Evolutionary conservation across 176 grass and related monocot species (phyloP), one percentile per base, ranked within the genome.

Genomic region (Phyllostachys edulis): DNA sequence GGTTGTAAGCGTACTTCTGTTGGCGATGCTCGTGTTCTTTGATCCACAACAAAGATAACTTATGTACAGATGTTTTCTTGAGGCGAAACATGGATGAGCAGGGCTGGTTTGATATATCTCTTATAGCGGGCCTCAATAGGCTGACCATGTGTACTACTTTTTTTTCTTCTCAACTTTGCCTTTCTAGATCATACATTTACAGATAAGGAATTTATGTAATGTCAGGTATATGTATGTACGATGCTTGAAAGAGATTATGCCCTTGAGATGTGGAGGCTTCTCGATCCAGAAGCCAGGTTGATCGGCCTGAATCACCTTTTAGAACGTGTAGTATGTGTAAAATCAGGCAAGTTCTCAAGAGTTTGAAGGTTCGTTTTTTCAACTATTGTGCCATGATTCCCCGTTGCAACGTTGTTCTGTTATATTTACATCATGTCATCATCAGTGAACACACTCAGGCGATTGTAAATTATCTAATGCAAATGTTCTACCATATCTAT

Each of bases 241-340:
- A 99, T 99, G 96, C 90, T 93, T 69, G 93, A 91, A 80, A 90
- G 96, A 88, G 93, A 99, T 72, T 99, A 99, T 86, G 96, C 96
- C 71, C 77, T 99, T 83, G 96, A 99, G 81, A 99, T 99, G 66
- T 99, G 96, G 96, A 94, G 96, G 50, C 96, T 96, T 92, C 96
- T 99, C 70, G 96, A 99, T 78, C 96, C 93, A 63, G 93, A 92
- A 87, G 84, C 86, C 38, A 87, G 83, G 57, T 92, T 99, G 75
- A 96, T 99, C 66, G 91, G 76, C 82, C 66, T 81, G 17, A 86
- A 90, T 44, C 88, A 99, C 50, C 84, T 96, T 75, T 80, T 83
- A 73, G 84, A 96, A 69, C 96, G 91, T 26, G 67, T 99, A 85
- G 92, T 84, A 21, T 99, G 96, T 84, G 91, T 95, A 69, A 96